Base-by-base conservation (phyloP, 768 basidiomycete genomes). In the Boletus speciosus region DNA sequence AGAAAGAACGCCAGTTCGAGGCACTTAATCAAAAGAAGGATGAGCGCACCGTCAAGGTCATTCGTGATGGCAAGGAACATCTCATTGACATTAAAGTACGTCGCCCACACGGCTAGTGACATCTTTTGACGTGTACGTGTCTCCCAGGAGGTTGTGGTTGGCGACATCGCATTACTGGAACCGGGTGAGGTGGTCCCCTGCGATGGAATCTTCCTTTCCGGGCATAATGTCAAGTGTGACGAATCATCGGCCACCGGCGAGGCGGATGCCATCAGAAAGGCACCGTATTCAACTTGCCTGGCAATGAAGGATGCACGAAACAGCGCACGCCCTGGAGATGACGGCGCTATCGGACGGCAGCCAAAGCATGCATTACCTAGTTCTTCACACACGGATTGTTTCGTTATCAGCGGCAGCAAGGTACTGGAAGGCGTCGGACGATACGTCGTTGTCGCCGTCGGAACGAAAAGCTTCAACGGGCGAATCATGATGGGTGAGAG, bases 181-280 rank as follows among this genome's bases (percentile, higher is more conserved):
- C 93, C 97, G 1, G 97, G 97, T 52, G 96, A 99, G 68, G 86
- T 98, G 54, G 68, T 98, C 15, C 97, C 97, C 45, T 96, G 93
- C 71, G 97, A 99, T 66, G 97, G 97, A 50, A 78, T 99, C 64
- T 97, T 96, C 74, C 73, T 99, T 29, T 76, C 82, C 8, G 96
- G 97, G 21, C 92, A 98, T 72, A 93, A 93, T 59, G 88, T 98
- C 61, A 87, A 83, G 66, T 98, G 95, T 68, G 97, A 99, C 65
- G 97, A 98, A 70, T 93, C 91, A 25, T 91, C 92, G 21, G 93
- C 94, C 40, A 98, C 97, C 0, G 97, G 96, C 60, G 97, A 99
- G 74, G 90, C 90, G 8, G 95, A 99, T 70, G 87, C 94, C 15
- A 94, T 99, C 70, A 87, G 85, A 69, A 99, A 99, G 72, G 67